These are phyloP conservation scores for Rhodamnia rubescens DNA, from an alignment of 345 rosid species.

Conservation along the genomic window DNA sequence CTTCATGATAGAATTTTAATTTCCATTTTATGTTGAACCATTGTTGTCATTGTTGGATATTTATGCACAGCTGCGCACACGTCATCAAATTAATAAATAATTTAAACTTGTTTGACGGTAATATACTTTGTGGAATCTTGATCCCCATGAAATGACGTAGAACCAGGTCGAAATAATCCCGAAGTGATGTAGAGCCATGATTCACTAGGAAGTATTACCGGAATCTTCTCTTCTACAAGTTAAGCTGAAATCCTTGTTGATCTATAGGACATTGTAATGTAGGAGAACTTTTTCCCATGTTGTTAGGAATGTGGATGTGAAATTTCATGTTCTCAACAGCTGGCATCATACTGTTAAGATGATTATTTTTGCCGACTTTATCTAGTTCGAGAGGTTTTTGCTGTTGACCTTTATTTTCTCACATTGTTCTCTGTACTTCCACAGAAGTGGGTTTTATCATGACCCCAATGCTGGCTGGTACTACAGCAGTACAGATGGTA, in stretches of 20 bases:
- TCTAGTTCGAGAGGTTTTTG: background rate
- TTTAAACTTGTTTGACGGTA: background rate
- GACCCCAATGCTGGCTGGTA: slow-evolving; percentile 87
- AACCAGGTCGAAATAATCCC: background rate
- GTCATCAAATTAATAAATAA: background rate
- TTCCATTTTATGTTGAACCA: background rate
- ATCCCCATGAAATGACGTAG: background rate
- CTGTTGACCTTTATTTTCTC: background rate
- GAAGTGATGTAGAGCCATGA: background rate
- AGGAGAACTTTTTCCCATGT: background rate
- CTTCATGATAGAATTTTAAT: background rate
- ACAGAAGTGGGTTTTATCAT: slow-evolving; percentile 59
- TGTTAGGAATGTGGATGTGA: background rate
- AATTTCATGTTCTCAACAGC: background rate
- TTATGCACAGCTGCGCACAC: background rate
- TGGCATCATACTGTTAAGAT: background rate
- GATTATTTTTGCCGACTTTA: background rate
- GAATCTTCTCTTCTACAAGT: background rate
- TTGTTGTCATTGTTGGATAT: background rate
- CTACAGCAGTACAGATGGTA: slow-evolving; percentile 66
- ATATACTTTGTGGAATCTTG: background rate
- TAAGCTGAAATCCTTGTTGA: background rate
- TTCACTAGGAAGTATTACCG: background rate
- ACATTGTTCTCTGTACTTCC: background rate
- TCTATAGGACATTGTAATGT: background rate